Evolutionary conservation across 768 basidiomycete species (phyloP).

Genomic region (Amanita pseudoporphyria): DNA sequence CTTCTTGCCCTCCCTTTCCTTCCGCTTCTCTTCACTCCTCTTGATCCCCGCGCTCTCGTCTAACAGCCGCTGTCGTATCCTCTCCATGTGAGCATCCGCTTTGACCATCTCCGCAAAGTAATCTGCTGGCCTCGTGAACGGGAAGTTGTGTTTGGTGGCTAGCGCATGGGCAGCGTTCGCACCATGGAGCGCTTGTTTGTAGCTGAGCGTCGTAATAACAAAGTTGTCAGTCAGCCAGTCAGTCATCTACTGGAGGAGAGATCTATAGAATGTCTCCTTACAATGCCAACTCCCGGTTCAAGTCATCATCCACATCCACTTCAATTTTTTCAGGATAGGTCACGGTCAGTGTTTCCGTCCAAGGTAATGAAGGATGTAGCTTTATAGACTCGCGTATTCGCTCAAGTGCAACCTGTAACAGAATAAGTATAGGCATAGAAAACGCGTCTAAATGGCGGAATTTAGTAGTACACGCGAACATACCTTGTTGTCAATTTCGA

Average conservation of each 20-base stretch:
- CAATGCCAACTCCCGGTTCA: slow-evolving; percentile 95
- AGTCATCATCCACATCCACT: slow-evolving; percentile 77
- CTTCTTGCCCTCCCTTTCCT: slow-evolving; percentile 93
- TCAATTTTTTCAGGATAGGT: slow-evolving; percentile 66
- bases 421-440: background rate
- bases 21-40: slow-evolving; percentile 83
- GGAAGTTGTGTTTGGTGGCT: slow-evolving; percentile 69
- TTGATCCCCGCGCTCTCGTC: slow-evolving; percentile 87
- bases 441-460: background rate
- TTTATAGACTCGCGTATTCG: slow-evolving; percentile 74
- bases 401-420: slow-evolving; percentile 56
- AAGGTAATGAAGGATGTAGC: slow-evolving; percentile 64
- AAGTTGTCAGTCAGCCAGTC: too few relatives aligned
- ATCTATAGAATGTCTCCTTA: slow-evolving; percentile 37
- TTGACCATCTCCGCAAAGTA: slow-evolving; percentile 99
- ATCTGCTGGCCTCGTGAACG: slow-evolving; percentile 87
- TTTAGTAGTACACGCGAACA: slow-evolving; percentile 17
- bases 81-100: slow-evolving; percentile 95
- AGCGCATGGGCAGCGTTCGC: slow-evolving; percentile 68
- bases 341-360: slow-evolving; percentile 76
- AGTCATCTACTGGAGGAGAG: background rate
- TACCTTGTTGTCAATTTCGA: slow-evolving; percentile 77
- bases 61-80: slow-evolving; percentile 81
- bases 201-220: slow-evolving; percentile 38
- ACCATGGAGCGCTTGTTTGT: slow-evolving; percentile 87